Conservation (phyloP, 106 monocot genomes). For the Cymbidium sinense region DNA sequence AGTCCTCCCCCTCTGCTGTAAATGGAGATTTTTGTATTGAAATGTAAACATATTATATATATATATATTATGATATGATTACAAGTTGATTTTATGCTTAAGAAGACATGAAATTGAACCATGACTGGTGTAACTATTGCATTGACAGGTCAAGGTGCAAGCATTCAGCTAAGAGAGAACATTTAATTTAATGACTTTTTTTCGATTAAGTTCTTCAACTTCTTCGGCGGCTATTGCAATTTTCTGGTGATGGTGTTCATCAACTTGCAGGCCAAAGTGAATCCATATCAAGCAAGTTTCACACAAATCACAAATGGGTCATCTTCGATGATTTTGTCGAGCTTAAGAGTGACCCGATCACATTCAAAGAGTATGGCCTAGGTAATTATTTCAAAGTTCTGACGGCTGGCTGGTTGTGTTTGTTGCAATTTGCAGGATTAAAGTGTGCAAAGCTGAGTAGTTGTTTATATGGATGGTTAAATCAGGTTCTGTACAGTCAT, state of each 20-base stretch:
- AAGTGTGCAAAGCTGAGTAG: conserved; percentile 2
- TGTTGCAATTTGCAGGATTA: not conserved
- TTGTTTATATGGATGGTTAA: not conserved
- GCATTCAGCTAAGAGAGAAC: not conserved
- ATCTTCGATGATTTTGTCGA: not conserved
- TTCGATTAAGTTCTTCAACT: not conserved
- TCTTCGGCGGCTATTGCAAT: not conserved
- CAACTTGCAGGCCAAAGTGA: not conserved
- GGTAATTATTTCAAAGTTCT: not conserved
- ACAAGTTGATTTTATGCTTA: not conserved
- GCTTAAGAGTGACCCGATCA: not conserved
- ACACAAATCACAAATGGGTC: not conserved
- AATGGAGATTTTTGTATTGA: too few relatives aligned
- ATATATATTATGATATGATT: not conserved
- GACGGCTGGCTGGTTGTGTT: not conserved
- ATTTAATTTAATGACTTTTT: not conserved
- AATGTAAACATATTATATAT: too few relatives aligned
- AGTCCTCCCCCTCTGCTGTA: too few relatives aligned
- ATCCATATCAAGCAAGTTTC: not conserved
- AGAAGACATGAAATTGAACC: not conserved
- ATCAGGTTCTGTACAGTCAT: conserved; percentile 3
- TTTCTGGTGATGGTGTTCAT: not conserved
- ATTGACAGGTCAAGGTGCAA: not conserved
- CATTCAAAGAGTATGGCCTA: not conserved
- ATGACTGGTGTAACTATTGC: not conserved